Evolutionary conservation across 1,284 basidiomycete genomes (phyloP).

Genomic region (Vanrija humicola): DNA sequence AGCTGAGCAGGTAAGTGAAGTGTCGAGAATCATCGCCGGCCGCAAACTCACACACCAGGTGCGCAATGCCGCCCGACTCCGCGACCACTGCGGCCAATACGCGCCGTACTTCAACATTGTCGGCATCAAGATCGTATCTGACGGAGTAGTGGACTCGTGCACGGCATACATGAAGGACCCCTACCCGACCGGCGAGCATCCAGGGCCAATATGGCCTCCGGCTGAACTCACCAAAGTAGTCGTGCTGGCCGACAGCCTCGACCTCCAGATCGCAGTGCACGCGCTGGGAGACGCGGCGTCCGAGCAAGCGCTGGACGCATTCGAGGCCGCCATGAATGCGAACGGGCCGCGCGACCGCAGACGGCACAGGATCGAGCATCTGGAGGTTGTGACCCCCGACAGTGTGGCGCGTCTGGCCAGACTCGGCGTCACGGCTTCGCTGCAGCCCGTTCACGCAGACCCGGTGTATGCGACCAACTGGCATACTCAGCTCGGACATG

Average conservation of each 20-base stretch:
- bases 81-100: slow-evolving; percentile 9
- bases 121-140: slow-evolving; percentile 36
- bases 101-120: slow-evolving; percentile 23
- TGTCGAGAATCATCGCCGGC: no score
- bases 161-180: slow-evolving; percentile 32
- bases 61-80: slow-evolving; percentile 16
- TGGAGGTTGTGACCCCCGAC: slow-evolving; percentile 24
- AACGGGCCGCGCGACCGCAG: slow-evolving; percentile 16
- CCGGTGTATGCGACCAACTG: slow-evolving; percentile 26
- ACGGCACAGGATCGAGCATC: slow-evolving; percentile 33
- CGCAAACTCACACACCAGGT: slow-evolving; percentile 5
- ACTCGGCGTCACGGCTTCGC: slow-evolving; percentile 25
- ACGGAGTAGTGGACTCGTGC: slow-evolving; percentile 34
- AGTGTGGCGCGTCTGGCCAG: slow-evolving; percentile 20
- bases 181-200: slow-evolving; percentile 17
- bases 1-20: background rate
- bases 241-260: slow-evolving; percentile 24
- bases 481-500: slow-evolving; percentile 20
- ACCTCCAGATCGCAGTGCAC: slow-evolving; percentile 30
- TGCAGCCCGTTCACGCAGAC: slow-evolving; percentile 35
- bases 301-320: slow-evolving; percentile 27
- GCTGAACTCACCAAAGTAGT: slow-evolving; percentile 22
- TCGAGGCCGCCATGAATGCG: slow-evolving; percentile 19
- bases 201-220: slow-evolving; percentile 29
- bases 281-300: slow-evolving; percentile 34